Evolutionary conservation across 495 filamentous ascomycete genomes (phyloP).

Genomic region (Penicillium fimorum): DNA sequence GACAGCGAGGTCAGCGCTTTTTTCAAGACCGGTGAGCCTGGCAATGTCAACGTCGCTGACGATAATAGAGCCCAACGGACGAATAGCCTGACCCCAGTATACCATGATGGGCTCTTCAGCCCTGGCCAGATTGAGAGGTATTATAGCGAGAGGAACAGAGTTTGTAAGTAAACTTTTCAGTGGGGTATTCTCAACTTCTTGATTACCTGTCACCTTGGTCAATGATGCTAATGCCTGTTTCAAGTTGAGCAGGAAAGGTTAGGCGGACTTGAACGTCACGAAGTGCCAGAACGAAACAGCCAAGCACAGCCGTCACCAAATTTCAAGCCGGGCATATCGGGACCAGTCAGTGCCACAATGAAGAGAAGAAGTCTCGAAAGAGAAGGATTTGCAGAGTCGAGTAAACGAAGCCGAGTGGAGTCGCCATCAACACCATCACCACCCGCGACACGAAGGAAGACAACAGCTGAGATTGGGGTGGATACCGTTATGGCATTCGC

Average conservation of each 20-base stretch:
- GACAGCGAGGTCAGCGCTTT: background rate
- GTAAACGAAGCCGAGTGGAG: background rate
- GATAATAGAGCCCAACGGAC: background rate
- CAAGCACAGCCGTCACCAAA: background rate
- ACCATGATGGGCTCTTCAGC: background rate
- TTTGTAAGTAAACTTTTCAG: background rate
- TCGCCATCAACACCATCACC: background rate
- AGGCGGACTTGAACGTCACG: background rate
- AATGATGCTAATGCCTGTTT: background rate
- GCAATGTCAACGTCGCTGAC: background rate
- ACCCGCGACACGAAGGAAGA: background rate
- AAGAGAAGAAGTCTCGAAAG: no score
- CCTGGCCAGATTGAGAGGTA: background rate
- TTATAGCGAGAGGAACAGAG: background rate
- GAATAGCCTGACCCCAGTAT: background rate
- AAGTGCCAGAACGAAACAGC: background rate
- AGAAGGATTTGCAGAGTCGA: background rate
- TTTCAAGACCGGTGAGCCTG: background rate
- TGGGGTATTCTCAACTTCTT: no score
- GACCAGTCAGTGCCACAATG: background rate
- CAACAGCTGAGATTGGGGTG: background rate
- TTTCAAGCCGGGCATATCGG: background rate
- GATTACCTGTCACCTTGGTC: background rate
- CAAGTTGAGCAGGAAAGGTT: background rate
- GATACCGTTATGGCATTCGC: background rate